Percentiles rank a stretch among this genome's conserved stretches.
Conservation (phyloP, 2,329 filamentous ascomycete species). For the Fusarium sacchari region DNA sequence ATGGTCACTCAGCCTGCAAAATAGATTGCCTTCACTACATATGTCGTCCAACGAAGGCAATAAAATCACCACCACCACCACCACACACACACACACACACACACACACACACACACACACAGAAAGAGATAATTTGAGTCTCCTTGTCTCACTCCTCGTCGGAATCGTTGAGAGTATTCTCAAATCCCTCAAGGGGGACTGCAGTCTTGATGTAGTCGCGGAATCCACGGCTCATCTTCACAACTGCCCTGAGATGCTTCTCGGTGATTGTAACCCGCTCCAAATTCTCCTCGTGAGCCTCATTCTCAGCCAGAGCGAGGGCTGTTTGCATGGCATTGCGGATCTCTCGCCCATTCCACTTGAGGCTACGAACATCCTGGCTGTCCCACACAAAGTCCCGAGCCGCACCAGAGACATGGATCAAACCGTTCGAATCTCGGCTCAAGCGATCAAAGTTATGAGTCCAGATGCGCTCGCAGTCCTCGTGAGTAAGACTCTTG, state of each 20-base stretch:
- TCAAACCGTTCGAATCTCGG: conserved; percentile 51
- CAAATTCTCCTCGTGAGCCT: conserved; percentile 50
- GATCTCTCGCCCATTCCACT: conserved; percentile 57
- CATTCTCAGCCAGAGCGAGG: conserved; percentile 55
- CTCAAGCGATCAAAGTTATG: conserved; percentile 58
- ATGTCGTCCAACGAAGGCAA: background rate
- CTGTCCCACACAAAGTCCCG: conserved; percentile 53
- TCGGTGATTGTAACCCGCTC: conserved; percentile 46
- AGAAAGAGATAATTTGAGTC: too few relatives aligned
- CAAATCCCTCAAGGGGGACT: conserved; percentile 34
- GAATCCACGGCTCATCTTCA: conserved; percentile 50
- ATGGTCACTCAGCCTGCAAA: background rate
- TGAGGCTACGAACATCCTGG: conserved; percentile 50
- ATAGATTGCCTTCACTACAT: background rate
- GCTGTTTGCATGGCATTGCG: conserved; percentile 58
- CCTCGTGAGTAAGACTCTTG: conserved; percentile 51
- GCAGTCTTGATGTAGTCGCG: conserved; percentile 46
- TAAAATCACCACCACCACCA: background rate
- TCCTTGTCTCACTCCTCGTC: conserved; percentile 22
- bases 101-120: too few relatives aligned
- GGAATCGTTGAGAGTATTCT: conserved; percentile 30
- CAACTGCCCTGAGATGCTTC: conserved; percentile 49
- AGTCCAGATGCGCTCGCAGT: conserved; percentile 58
- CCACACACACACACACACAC: too few relatives aligned
- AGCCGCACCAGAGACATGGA: conserved; percentile 52